Conservation (phyloP, 2,329 filamentous ascomycete genomes). For the Calonectria naviculata region DNA sequence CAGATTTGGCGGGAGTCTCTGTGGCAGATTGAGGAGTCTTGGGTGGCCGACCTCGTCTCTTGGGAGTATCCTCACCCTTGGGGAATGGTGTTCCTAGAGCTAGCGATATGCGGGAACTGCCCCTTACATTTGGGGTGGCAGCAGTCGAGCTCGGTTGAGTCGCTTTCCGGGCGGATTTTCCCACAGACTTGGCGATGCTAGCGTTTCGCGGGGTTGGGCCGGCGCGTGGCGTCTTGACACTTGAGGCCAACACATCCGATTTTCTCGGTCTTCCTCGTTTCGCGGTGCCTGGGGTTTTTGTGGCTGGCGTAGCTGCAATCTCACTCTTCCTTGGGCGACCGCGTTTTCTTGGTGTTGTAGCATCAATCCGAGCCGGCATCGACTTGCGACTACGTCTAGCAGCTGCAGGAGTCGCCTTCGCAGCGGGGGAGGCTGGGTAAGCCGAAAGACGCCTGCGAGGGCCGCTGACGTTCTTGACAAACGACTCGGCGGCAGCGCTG, state of each 20-base stretch:
- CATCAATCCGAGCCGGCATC: slow-evolving; percentile 31
- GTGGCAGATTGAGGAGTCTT: slow-evolving; percentile 26
- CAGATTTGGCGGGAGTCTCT: slow-evolving; percentile 13
- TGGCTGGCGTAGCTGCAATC: slow-evolving; percentile 26
- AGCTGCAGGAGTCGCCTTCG: slow-evolving; percentile 20
- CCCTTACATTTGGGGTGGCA: slow-evolving; percentile 7
- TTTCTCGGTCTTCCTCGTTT: slow-evolving; percentile 39
- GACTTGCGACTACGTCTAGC: slow-evolving; percentile 32
- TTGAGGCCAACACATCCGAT: slow-evolving; percentile 25
- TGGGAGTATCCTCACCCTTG: slow-evolving; percentile 30
- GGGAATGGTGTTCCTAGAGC: not conserved
- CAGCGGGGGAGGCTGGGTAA: slow-evolving; percentile 25
- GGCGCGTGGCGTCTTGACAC: slow-evolving; percentile 18
- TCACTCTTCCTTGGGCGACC: slow-evolving; percentile 40
- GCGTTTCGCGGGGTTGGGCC: slow-evolving; percentile 18
- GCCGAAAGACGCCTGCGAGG: slow-evolving; percentile 27
- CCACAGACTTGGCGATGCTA: slow-evolving; percentile 23
- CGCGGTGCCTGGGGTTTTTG: slow-evolving; percentile 12
- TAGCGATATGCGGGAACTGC: slow-evolving; percentile 2
- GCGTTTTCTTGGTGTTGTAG: slow-evolving; percentile 34
- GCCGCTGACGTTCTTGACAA: slow-evolving; percentile 20
- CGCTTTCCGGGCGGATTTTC: slow-evolving; percentile 23
- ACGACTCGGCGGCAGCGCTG: slow-evolving; percentile 7
- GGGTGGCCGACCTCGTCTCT: slow-evolving; percentile 35
- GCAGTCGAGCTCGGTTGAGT: slow-evolving; percentile 9